These are phyloP conservation scores for Aegilops tauschii DNA, from an alignment of 176 grass and related monocot genomes.

Conservation along the genomic window DNA sequence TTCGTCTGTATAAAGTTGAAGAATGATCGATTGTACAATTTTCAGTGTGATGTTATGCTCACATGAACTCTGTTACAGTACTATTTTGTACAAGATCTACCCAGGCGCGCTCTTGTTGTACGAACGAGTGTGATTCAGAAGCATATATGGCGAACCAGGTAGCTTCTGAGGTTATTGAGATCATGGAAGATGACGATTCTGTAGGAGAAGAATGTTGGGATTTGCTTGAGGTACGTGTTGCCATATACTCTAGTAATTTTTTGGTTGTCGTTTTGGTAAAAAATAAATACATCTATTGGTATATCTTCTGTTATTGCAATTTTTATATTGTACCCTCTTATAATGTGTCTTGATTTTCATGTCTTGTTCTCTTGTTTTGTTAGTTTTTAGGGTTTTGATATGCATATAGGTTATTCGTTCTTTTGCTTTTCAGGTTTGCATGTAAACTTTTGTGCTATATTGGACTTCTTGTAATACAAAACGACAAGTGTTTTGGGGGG, in stretches of 20 bases:
- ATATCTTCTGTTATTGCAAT: not conserved
- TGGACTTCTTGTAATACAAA: not conserved
- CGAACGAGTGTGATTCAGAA: not conserved
- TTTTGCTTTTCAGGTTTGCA: not conserved
- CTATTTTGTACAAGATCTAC: too few species aligned
- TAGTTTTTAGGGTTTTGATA: not conserved
- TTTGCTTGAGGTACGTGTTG: conserved; percentile 17
- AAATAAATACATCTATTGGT: not conserved
- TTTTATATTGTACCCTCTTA: not conserved
- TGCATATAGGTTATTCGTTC: not conserved
- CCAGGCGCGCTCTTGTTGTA: too few species aligned
- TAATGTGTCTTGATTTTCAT: not conserved
- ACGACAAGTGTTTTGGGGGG: not conserved
- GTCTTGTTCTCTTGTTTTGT: not conserved
- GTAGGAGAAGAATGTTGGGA: not conserved
- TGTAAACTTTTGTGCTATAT: not conserved
- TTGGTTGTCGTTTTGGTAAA: not conserved
- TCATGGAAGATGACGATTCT: not conserved
- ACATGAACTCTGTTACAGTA: too few species aligned
- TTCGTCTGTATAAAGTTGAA: too few species aligned
- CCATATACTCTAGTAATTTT: not conserved
- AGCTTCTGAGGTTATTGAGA: not conserved
- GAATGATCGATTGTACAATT: too few species aligned
- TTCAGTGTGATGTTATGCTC: too few species aligned
- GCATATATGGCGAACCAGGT: not conserved